phyloP scores from a whole-genome alignment of 345 rosid genomes.

The Eucalyptus paniculata region DNA sequence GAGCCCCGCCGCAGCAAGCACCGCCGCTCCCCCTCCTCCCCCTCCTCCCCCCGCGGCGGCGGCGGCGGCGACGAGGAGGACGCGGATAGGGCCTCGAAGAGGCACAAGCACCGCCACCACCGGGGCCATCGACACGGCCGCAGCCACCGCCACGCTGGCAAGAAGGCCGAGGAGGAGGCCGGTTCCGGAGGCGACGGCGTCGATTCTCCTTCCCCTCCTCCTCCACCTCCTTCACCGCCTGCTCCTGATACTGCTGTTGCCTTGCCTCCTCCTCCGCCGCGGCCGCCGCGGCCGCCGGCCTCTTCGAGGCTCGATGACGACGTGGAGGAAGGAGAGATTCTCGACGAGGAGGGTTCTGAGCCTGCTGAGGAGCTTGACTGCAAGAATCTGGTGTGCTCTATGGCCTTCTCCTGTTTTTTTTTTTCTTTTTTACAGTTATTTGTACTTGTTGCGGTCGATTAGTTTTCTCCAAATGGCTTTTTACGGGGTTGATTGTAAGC shows the following conservation, averaged over 20 bases:
- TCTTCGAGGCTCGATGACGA: conserved; percentile 38
- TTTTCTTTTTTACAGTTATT: not conserved
- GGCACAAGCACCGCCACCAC: conserved; percentile 66
- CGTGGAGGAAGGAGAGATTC: conserved; percentile 97
- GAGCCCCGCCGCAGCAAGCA: conserved; percentile 75
- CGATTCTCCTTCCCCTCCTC: conserved; percentile 6
- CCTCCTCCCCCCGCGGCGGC: not conserved
- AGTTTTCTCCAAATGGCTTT: not conserved
- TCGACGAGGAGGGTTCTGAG: conserved; percentile 39
- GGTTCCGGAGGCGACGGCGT: conserved; percentile 10
- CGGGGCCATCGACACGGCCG: conserved; percentile 21
- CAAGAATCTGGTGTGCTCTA: conserved; percentile 61
- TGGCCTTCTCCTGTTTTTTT: not conserved
- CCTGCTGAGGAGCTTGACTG: not conserved
- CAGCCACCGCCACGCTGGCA: conserved; percentile 55
- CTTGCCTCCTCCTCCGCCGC: not conserved
- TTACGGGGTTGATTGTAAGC: not conserved
- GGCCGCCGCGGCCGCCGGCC: not conserved
- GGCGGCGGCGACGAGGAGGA: conserved; percentile 13
- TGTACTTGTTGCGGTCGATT: not conserved
- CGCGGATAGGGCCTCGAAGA: conserved; percentile 47
- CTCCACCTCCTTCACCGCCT: conserved; percentile 1
- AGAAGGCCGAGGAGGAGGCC: conserved; percentile 39
- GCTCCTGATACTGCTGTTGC: not conserved
- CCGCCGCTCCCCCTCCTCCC: conserved; percentile 30